Conservation (phyloP, 2,329 filamentous ascomycete species). For the Pseudogymnoascus sp. region DNA sequence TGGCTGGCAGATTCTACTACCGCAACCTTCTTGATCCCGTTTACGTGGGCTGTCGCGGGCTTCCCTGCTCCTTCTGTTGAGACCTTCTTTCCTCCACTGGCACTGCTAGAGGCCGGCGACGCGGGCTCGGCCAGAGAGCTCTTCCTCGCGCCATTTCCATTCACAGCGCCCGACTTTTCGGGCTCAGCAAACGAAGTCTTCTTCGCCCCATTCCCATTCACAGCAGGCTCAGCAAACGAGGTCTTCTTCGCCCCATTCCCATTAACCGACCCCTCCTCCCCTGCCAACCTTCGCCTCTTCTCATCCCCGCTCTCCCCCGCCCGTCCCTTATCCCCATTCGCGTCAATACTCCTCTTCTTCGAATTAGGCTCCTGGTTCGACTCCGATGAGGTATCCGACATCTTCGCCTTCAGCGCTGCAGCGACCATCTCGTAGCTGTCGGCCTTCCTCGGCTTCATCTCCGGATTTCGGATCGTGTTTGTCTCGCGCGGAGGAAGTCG, state of each 20-base stretch:
- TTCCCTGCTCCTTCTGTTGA: neutral
- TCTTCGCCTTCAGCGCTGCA: neutral
- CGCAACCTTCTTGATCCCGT: neutral
- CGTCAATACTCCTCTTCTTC: neutral
- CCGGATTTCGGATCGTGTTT: neutral
- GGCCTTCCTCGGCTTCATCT: neutral
- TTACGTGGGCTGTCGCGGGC: neutral
- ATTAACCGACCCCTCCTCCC: neutral
- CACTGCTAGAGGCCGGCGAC: neutral
- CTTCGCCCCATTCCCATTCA: neutral
- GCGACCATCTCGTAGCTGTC: neutral
- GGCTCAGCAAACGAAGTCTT: neutral
- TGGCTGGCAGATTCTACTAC: neutral
- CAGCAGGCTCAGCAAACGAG: neutral
- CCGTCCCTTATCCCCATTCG: neutral
- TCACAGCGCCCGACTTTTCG: neutral
- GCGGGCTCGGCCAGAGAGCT: neutral
- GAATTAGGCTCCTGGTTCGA: neutral
- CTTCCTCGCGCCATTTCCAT: neutral
- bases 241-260: neutral
- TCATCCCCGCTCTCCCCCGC: neutral
- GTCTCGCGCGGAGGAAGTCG: neutral
- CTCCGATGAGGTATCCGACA: neutral
- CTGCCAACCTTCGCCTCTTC: neutral
- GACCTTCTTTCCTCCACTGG: neutral